These are phyloP conservation scores for Papilionanthe hybrid DNA, from an alignment of 116 monocot genomes.

Conservation along the genomic window DNA sequence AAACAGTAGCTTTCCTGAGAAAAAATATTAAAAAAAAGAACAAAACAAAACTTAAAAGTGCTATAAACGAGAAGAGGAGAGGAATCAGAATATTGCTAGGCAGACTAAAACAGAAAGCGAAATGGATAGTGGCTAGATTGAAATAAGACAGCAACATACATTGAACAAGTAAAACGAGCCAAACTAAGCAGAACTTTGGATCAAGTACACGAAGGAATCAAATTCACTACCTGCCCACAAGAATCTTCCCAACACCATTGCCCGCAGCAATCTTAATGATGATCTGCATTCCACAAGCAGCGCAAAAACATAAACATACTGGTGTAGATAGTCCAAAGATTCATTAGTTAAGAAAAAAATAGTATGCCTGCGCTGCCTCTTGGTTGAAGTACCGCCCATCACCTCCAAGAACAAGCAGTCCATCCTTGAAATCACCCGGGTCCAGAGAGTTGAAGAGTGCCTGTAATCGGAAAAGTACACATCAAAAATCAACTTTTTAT, in stretches of 20 bases:
- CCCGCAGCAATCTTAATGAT: slow-evolving; percentile 97
- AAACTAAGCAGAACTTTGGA: neutral
- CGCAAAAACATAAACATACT: neutral
- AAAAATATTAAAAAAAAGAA: no score
- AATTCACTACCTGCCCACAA: slow-evolving; percentile 76
- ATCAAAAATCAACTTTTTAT: neutral
- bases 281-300: slow-evolving; percentile 45
- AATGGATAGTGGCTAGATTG: neutral
- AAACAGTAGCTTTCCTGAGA: no score
- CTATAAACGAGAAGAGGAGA: no score
- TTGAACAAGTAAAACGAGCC: neutral
- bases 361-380: slow-evolving; percentile 78
- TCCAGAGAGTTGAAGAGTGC: slow-evolving; percentile 87
- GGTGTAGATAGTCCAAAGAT: slow-evolving; percentile 5
- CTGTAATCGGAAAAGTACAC: slow-evolving; percentile 25
- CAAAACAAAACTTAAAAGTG: no score
- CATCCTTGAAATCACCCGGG: slow-evolving; percentile 67
- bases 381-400: slow-evolving; percentile 93
- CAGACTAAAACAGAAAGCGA: no score
- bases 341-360: neutral
- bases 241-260: slow-evolving; percentile 86
- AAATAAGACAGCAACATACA: neutral
- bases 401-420: slow-evolving; percentile 79
- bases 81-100: no score
- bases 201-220: neutral